Evolutionary conservation across 2,329 filamentous ascomycete species (phyloP), one percentile per base, ranked within the genome.

Genomic region (Fusarium mexicanum): DNA sequence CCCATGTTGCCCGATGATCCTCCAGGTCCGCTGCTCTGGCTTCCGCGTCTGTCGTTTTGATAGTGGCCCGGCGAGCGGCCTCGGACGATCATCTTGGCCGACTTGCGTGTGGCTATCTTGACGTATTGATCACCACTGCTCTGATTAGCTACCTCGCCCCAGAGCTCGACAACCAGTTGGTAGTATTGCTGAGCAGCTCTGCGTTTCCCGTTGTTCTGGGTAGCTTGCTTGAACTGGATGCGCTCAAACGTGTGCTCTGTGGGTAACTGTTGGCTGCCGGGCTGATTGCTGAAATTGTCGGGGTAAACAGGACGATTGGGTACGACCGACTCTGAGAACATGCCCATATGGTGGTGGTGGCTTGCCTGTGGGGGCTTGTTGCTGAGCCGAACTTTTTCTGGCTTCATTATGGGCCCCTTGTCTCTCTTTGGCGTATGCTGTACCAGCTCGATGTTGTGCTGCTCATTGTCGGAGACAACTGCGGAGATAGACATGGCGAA

Each of bases 171-270:
- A 51, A 97, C 90, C n/a, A 98, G 87, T 77, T 96, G 94, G 79
- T 97, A 98, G 81, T 95, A 97, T 77, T 98, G 95, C 80, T 98
- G 95, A 24, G 95, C 94, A 3, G 95, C 95, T 64, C 95, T 88
- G 75, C 95, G 89, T 82, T 97, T 97, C 53, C 95, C 95, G 76
- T 98, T 98, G 84, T 98, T 98, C 31, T 94, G 94, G 0, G 95
- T 98, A 3, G 95, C 95, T 74, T 94, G 94, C 81, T 97, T 97
- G 88, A 98, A 98, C 78, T 98, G 95, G 59, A 98, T 96, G 17
- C 95, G 91, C 80, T 98, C 95, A 80, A 97, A 98, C 0, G 87
- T 90, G 72, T 90, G 87, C 74, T 91, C 89, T 12, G 84, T 87
- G 10, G 87, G 85, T 22, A 84, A 83, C 79, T 54, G 80, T 74